Percentiles rank a stretch among this genome's conserved stretches.
Conservation (phyloP, 257 asterid genomes). For the Ehretia macrophylla region DNA sequence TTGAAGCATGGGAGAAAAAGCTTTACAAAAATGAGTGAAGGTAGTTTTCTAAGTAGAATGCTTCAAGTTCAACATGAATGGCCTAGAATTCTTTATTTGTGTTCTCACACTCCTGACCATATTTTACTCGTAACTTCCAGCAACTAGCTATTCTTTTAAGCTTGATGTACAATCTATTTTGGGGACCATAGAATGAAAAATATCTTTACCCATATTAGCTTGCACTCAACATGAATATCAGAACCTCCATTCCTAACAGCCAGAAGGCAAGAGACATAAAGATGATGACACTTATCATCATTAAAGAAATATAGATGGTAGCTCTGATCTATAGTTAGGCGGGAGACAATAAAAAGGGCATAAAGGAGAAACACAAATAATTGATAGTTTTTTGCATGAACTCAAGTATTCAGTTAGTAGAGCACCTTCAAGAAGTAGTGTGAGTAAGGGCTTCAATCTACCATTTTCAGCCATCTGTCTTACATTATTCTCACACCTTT, state of each 20-base stretch:
- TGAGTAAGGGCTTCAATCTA: slow-evolving; percentile 76
- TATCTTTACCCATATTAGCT: background rate
- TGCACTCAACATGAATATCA: background rate
- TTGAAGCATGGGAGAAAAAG: too few relatives aligned
- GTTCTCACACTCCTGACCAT: too few relatives aligned
- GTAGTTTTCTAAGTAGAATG: too few relatives aligned
- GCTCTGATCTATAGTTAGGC: background rate
- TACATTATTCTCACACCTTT: slow-evolving; percentile 79
- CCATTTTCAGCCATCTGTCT: slow-evolving; percentile 92
- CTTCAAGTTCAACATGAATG: too few relatives aligned
- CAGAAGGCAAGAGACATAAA: background rate
- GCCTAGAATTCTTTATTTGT: too few relatives aligned
- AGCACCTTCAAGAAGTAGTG: slow-evolving; percentile 79
- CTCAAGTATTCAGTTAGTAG: background rate
- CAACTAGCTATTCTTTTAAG: too few relatives aligned
- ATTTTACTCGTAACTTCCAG: too few relatives aligned
- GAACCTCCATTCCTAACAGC: background rate
- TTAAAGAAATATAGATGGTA: background rate
- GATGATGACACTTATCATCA: background rate
- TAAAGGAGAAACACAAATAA: background rate
- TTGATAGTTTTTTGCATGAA: background rate
- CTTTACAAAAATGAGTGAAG: too few relatives aligned
- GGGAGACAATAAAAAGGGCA: background rate
- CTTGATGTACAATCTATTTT: too few relatives aligned
- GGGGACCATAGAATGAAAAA: background rate